phyloP scores from a whole-genome alignment of 441 rosid species.

The Bruguiera hainesii region DNA sequence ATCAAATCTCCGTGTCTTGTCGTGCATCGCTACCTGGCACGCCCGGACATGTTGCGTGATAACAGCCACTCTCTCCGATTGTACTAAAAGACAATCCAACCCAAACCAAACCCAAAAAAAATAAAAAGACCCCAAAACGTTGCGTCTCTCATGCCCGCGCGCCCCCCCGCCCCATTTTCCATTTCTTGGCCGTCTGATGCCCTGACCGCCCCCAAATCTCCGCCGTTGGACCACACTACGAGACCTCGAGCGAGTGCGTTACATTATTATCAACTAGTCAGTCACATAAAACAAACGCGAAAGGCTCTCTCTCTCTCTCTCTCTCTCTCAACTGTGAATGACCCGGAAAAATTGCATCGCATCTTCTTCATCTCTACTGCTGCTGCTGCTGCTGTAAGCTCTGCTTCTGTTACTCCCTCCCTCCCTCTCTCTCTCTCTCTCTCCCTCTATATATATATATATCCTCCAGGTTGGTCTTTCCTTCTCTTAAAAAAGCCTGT shows the following conservation, averaged over 20 bases:
- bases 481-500: too few species aligned
- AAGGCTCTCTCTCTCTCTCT: slow-evolving; percentile 2
- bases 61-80: not conserved
- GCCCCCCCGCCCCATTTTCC: slow-evolving; percentile 1
- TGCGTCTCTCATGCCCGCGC: not conserved
- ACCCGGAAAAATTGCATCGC: too few species aligned
- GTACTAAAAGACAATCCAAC: not conserved
- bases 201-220: not conserved
- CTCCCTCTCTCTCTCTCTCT: too few species aligned
- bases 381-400: too few species aligned
- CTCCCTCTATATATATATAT: too few species aligned
- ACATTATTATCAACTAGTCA: too few species aligned
- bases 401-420: too few species aligned
- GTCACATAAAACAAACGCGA: not conserved
- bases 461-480: too few species aligned
- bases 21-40: slow-evolving; percentile 5
- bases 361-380: too few species aligned
- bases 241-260: too few species aligned
- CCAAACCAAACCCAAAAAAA: not conserved
- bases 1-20: slow-evolving; percentile 15
- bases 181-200: slow-evolving; percentile 21
- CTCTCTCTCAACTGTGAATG: too few species aligned
- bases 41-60: slow-evolving; percentile 15
- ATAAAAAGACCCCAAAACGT: slow-evolving; percentile 13
- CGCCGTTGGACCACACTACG: slow-evolving; percentile 13